Base-by-base conservation (phyloP, 208 protist species). In the Trypanosoma conorhini region DNA sequence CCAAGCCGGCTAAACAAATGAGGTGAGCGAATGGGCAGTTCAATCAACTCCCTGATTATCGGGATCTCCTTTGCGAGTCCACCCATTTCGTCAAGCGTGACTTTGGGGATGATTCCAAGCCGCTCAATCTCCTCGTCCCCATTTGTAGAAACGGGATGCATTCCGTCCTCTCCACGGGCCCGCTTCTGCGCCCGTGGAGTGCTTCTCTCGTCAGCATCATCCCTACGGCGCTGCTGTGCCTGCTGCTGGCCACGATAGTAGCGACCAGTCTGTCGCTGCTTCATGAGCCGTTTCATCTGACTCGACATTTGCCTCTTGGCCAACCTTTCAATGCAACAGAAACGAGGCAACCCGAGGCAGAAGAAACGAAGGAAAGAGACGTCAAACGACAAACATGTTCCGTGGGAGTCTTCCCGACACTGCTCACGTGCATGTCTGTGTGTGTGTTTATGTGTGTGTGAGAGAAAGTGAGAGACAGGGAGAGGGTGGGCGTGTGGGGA, bases 1-100 rank as follows among this genome's bases (percentile, higher is more conserved):
- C 98, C 98, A 19, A 99, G 86, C 30, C 94, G 90, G 68, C 70
- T 88, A 77, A 98, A 99, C 46, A 99, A 83, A 72, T 99, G 93
- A 10, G 97, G 96, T 79, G 98, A 93, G 17, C 81, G 82, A 40
- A 99, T 89, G 31, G 98, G 97, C 54, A 97, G 88, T 67, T 98
- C 88, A 59, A 99, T 96, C 13, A 99, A 79, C 84, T 99, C 97
- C 46, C 94, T 90, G n/a, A 99, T 92, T n/a, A 97, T 78, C 15
- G 92, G 88, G 24, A 96, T 76, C 77, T 97, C 83, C 73, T 92
- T 94, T 5, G 92, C 84, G 17, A 98, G 82, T 30, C 95, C 95
- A 40, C 95, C 95, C 88, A 98, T 96, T 44, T 98, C 89, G 9
- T 97, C 82, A 9, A 96, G 83, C 10, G 88, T 93, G 56, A 94